Evolutionary conservation across 495 filamentous ascomycete species (phyloP).

Genomic region (Apiosordaria backusii): DNA sequence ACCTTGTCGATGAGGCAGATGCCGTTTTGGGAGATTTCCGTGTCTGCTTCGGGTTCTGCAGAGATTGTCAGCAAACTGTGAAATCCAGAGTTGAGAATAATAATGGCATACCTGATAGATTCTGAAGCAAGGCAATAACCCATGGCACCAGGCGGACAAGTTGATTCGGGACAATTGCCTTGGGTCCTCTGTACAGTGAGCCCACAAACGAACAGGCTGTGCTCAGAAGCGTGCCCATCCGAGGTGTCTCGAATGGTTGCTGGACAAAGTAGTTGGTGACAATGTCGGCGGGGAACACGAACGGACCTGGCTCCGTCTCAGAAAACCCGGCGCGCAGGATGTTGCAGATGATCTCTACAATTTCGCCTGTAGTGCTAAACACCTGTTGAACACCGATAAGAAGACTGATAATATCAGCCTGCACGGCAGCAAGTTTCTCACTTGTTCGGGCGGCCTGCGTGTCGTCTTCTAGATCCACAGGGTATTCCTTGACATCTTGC

Average conservation of each 20-base stretch:
- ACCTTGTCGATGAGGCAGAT: conserved; percentile 69
- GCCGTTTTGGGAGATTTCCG: conserved; percentile 73
- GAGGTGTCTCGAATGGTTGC: conserved; percentile 59
- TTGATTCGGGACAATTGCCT: conserved; percentile 36
- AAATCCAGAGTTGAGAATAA: neutral
- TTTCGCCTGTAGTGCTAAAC: conserved; percentile 60
- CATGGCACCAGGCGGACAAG: conserved; percentile 59
- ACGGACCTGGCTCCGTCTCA: conserved; percentile 69
- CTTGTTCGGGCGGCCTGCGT: neutral
- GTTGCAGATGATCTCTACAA: conserved; percentile 72
- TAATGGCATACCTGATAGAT: conserved; percentile 53
- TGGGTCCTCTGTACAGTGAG: conserved; percentile 53
- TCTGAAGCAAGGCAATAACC: conserved; percentile 61
- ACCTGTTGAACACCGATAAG: conserved; percentile 49
- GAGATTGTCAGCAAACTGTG: neutral
- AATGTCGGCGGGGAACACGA: conserved; percentile 69
- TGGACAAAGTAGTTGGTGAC: conserved; percentile 68
- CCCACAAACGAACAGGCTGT: conserved; percentile 75
- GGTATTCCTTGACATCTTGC: conserved; percentile 65
- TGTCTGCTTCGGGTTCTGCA: conserved; percentile 61
- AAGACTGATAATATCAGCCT: conserved; percentile 52
- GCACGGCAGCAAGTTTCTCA: conserved; percentile 20
- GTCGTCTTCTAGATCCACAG: conserved; percentile 61
- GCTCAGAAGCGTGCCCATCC: conserved; percentile 68
- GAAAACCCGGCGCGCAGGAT: conserved; percentile 76